Base-by-base conservation (phyloP, 2,329 filamentous ascomycete genomes). In the Fusarium sp. region DNA sequence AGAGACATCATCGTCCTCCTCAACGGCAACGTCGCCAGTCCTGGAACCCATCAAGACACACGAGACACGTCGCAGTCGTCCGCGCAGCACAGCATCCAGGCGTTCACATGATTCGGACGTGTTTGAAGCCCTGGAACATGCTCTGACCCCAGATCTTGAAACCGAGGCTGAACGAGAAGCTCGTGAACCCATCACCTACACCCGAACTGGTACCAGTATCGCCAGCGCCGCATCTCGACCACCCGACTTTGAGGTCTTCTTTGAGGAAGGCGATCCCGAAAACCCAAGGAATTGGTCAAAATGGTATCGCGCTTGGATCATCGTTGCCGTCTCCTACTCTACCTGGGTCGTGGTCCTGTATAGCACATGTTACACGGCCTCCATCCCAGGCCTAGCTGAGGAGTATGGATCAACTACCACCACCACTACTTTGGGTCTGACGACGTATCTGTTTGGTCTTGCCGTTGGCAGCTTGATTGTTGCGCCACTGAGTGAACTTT, bases 331-430 rank as follows among this genome's bases (percentile, higher is more conserved):
- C 57, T 85, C 85, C 36, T 85, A 83, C 65, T 83, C 84, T 7
- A 84, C 84, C 1, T 87, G 85, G 86, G 81, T 85, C 22, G 80
- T 86, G n/a, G 91, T 94, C 17, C 79, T 94, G 53, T 94, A 95
- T 79, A 94, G 92, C 55, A 96, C 94, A 0, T 92, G 90, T 60
- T 97, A 96, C 79, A 94, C 94, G 1, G 89, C 91, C 1, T 92
- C 91, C 4, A 89, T 93, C 36, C 87, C 89, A 1, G 91, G 92
- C 0, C 89, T 97, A 81, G 89, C 90, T 77, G 80, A 85, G 16
- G 91, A 94, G 60, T 96, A 94, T 74, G 82, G 86, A 40, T 85
- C 90, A 20, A 79, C 84, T 16, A 85, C 89, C 36, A 90, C 89
- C 0, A 81, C 92, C n/a, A 88, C 92, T 1, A 93, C 93, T 0